A percentile compares a stretch with the other conserved stretches of the same genome.
phyloP scores from a whole-genome alignment of 2,329 filamentous ascomycete genomes.

The Microdochium bolleyi region DNA sequence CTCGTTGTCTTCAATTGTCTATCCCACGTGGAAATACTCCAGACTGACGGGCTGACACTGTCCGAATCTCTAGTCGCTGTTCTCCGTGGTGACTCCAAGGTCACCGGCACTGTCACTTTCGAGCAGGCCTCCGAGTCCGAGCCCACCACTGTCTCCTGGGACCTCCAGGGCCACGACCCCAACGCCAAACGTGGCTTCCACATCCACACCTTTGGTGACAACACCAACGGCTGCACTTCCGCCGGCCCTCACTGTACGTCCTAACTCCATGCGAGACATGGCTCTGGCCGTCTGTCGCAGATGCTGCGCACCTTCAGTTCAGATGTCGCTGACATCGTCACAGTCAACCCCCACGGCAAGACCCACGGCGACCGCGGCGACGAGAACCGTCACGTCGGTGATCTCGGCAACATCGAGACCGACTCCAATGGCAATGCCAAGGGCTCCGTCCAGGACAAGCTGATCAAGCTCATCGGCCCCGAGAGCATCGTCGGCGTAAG shows the following conservation, averaged over 20 bases:
- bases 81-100: conserved; percentile 94
- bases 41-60: conserved; percentile 9
- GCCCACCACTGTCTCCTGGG: conserved; percentile 82
- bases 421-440: conserved; percentile 86
- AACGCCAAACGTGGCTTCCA: conserved; percentile 98
- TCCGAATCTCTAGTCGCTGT: conserved; percentile 64
- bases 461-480: conserved; percentile 92
- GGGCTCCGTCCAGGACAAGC: conserved; percentile 70
- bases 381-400: conserved; percentile 85
- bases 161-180: conserved; percentile 86
- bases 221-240: conserved; percentile 99
- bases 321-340: neutral
- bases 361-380: conserved; percentile 83
- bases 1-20: neutral
- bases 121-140: conserved; percentile 79
- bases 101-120: conserved; percentile 89
- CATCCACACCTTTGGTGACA: conserved; percentile 98
- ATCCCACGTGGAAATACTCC: neutral
- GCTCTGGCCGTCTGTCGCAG: neutral
- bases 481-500: conserved; percentile 89
- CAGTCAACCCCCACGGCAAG: conserved; percentile 94
- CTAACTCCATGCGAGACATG: neutral
- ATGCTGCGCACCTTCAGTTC: no score
- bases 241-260: conserved; percentile 92
- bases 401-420: conserved; percentile 95